phyloP scores from a whole-genome alignment of 768 basidiomycete genomes.

The Porpolomopsis calyptriformis region DNA sequence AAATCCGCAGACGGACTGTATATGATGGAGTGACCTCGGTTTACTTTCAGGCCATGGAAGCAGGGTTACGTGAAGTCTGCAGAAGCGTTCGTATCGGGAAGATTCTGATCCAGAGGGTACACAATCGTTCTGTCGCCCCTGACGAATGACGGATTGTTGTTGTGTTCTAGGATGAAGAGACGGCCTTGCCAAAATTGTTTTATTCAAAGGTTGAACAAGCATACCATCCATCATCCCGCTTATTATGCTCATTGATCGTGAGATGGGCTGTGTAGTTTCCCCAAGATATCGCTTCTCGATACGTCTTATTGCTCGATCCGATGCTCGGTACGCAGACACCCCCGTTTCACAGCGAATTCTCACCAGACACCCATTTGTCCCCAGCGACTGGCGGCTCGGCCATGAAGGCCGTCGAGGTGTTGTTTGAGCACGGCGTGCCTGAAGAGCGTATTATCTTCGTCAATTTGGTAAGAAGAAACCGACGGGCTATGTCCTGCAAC shows the following conservation, averaged over 20 bases:
- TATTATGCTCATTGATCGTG: background rate
- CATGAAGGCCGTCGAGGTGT: slow-evolving; percentile 92
- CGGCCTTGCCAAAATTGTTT: slow-evolving; percentile 85
- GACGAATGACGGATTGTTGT: slow-evolving; percentile 1
- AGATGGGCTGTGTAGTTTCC: slow-evolving; percentile 54
- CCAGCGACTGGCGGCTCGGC: slow-evolving; percentile 93
- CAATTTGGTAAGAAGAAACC: slow-evolving; percentile 55
- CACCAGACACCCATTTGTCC: background rate
- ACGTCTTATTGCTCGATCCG: slow-evolving; percentile 90
- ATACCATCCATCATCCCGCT: too few relatives aligned
- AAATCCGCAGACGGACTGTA: background rate
- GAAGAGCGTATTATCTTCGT: slow-evolving; percentile 94
- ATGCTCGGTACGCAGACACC: slow-evolving; percentile 69
- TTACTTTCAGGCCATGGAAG: slow-evolving; percentile 80
- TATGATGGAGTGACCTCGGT: slow-evolving; percentile 1
- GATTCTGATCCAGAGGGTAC: slow-evolving; percentile 90
- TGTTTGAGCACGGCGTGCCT: slow-evolving; percentile 84
- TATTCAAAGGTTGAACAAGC: slow-evolving; percentile 55
- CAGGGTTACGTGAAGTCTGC: slow-evolving; percentile 91
- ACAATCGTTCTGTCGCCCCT: slow-evolving; percentile 12
- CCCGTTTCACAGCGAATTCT: background rate
- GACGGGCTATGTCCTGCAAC: too few relatives aligned
- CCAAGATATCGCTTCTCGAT: slow-evolving; percentile 82
- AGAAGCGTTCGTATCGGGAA: slow-evolving; percentile 92
- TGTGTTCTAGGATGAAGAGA: slow-evolving; percentile 76